phyloP scores from a whole-genome alignment of 2,329 filamentous ascomycete genomes.

The Helicocarpus griseus region DNA sequence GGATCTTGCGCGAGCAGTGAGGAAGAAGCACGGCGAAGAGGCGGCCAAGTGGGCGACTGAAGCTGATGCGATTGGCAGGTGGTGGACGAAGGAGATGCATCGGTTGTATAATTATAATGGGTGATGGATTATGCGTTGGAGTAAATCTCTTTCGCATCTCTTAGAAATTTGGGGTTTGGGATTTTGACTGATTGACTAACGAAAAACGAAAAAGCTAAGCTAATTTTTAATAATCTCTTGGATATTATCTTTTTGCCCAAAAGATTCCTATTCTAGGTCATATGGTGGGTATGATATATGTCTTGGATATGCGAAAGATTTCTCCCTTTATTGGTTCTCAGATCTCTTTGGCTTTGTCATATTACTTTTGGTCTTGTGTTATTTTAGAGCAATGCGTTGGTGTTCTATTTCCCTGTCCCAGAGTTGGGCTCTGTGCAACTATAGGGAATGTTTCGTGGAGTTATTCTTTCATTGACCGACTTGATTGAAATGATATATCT shows the following conservation, averaged over 20 bases:
- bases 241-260: neutral
- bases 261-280: neutral
- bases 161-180: neutral
- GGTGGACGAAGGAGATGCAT: slow-evolving; percentile 30
- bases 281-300: neutral
- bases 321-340: too few species aligned
- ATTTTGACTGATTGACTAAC: too few species aligned
- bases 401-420: neutral
- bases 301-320: neutral
- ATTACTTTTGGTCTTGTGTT: neutral
- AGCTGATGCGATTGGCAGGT: slow-evolving; percentile 27
- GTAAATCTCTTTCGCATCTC: neutral
- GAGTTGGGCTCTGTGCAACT: too few species aligned
- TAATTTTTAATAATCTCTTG: neutral
- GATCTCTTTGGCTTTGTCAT: too few species aligned
- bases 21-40: slow-evolving; percentile 21
- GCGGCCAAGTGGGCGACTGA: slow-evolving; percentile 27
- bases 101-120: slow-evolving; percentile 12
- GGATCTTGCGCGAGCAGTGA: slow-evolving; percentile 20
- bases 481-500: too few species aligned
- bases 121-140: neutral
- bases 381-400: neutral
- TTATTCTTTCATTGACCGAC: too few species aligned
- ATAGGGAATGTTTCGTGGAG: too few species aligned
- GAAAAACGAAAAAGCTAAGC: neutral